Evolutionary conservation across 169 alveolate species (phyloP), one percentile per base, ranked within the genome.

Genomic region (Plasmodium knowlesi): DNA sequence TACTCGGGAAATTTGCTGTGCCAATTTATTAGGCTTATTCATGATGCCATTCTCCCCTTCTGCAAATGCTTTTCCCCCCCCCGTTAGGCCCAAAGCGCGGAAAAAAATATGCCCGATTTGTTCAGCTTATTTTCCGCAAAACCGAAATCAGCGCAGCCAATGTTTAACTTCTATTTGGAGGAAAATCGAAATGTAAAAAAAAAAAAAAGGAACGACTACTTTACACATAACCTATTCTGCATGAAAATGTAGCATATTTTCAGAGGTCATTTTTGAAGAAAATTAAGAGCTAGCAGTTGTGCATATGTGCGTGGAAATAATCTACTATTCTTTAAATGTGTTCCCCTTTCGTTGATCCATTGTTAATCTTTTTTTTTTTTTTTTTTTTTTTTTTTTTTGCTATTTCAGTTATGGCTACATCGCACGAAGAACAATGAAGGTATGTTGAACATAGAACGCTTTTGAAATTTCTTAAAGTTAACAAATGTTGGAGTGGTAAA

Each of bases 401-500:
- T 46, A 5, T 74, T 41, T 50, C 70, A 85, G 93, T 46, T 85
- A 72, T 73, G 84, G 84, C 37, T 85, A 25, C 76, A 32, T 34
- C 84, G 93, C 2, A 85, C 80, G 19, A 22, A 72, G 82, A 85
- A 85, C 25, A 72, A 85, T 53, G 93, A 85, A 85, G 37, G 93
- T 85, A 74, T 30, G 73, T 46, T 39, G 37, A 43, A 28, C 19
- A 85, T 12, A 22, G 50, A 50, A 19, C 22, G 9, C 37, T 37
- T 25, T 70, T 67, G 43, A 84, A 41, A 71, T 22, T 0, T 19
- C 67, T 41, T n/a, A 71, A 43, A 30, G 71, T n/a, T 32, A 74
- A 74, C 25, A 74, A 32, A 74, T 37, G 57, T 37, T 37, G 28
- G 0, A 16, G 39, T 34, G 82, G 39, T 16, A 8, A 74, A 28